Conservation (phyloP, 1,139 yeast genomes). For the Taphrina sp. region DNA sequence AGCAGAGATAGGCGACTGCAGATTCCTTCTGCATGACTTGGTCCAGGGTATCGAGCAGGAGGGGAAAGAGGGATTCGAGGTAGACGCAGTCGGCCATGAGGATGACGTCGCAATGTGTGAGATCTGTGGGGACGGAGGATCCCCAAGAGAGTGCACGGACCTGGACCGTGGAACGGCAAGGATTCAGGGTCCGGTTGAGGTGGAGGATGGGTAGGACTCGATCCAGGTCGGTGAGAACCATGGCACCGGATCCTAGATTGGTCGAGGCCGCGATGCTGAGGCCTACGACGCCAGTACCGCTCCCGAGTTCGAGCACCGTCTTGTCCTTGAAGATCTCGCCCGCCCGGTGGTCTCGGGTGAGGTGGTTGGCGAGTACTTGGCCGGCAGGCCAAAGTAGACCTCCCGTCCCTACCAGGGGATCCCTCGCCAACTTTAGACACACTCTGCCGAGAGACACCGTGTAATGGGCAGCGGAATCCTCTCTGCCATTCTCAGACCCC, state of each 20-base stretch:
- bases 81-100: constrained; percentile 24
- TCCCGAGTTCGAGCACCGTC: constrained; percentile 20
- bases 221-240: constrained; percentile 12
- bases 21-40: background rate
- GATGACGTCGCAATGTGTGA: constrained; percentile 3
- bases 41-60: constrained; percentile 7
- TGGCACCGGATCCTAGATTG: background rate
- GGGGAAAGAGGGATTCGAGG: constrained; percentile 17
- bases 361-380: constrained; percentile 14
- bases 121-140: background rate
- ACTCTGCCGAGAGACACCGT: too few relatives aligned
- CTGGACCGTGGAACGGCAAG: background rate
- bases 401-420: constrained; percentile 26
- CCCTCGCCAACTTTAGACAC: constrained; percentile 1
- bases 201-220: constrained; percentile 13
- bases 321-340: constrained; percentile 1
- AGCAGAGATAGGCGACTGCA: constrained; percentile 16
- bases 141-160: constrained; percentile 17
- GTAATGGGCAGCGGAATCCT: too few relatives aligned
- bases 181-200: constrained; percentile 13
- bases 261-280: background rate
- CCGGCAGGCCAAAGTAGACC: constrained; percentile 31
- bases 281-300: constrained; percentile 29
- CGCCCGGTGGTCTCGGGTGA: background rate
- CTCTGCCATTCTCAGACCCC: too few relatives aligned